Evolutionary conservation across 2,329 filamentous ascomycete genomes (phyloP).

Genomic region (Dactylellina leptospora): DNA sequence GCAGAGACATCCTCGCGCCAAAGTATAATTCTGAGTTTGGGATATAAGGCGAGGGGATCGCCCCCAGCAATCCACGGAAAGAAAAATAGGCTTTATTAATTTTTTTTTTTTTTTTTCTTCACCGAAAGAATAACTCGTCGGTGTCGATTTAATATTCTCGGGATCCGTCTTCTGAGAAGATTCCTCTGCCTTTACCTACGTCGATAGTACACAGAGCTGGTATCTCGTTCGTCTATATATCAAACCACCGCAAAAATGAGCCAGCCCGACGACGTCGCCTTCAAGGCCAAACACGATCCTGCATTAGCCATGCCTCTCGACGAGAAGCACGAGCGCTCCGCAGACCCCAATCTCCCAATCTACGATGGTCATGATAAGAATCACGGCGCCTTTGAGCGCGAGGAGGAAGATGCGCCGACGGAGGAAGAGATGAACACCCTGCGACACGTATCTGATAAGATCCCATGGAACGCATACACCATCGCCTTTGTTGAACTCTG

Average conservation of each 20-base stretch:
- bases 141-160: slow-evolving; percentile 7
- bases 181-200: slow-evolving; percentile 2
- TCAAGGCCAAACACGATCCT: slow-evolving; percentile 55
- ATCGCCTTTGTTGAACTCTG: slow-evolving; percentile 78
- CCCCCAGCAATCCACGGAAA: slow-evolving; percentile 8
- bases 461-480: slow-evolving; percentile 73
- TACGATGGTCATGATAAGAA: slow-evolving; percentile 40
- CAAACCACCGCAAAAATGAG: slow-evolving; percentile 28
- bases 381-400: slow-evolving; percentile 45
- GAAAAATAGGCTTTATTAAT: no score
- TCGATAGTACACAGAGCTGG: slow-evolving; percentile 24
- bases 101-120: slow-evolving; percentile 13
- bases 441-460: slow-evolving; percentile 71
- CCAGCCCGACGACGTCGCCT: slow-evolving; percentile 54
- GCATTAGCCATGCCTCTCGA: slow-evolving; percentile 54
- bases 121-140: slow-evolving; percentile 3
- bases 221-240: slow-evolving; percentile 2
- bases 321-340: slow-evolving; percentile 55
- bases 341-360: slow-evolving; percentile 20
- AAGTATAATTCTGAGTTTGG: slow-evolving; percentile 43
- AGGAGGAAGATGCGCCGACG: slow-evolving; percentile 65
- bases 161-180: slow-evolving; percentile 45
- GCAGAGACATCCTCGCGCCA: slow-evolving; percentile 19
- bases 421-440: slow-evolving; percentile 71
- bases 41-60: slow-evolving; percentile 47